phyloP scores from a whole-genome alignment of 331 rosid genomes.

The Quercus tomentella region DNA sequence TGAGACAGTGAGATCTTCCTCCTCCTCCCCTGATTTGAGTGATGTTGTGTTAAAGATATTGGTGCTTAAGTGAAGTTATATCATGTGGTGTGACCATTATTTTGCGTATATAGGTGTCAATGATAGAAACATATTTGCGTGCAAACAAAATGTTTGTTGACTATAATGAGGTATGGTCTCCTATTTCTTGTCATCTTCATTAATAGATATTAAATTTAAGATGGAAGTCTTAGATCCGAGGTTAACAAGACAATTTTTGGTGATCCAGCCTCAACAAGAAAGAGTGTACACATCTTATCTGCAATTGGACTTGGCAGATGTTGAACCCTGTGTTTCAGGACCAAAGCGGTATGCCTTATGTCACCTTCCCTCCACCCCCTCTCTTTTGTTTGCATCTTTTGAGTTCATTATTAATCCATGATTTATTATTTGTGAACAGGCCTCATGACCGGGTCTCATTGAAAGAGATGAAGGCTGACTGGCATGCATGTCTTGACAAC shows the following conservation, averaged over 20 bases:
- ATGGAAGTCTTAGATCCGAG: not conserved
- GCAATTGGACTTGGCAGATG: slow-evolving; percentile 12
- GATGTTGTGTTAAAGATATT: not conserved
- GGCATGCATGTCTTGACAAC: slow-evolving; percentile 10
- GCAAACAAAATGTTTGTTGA: slow-evolving; percentile 7
- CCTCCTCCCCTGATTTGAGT: not conserved
- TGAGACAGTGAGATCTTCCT: not conserved
- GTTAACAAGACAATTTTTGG: not conserved
- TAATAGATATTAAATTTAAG: not conserved
- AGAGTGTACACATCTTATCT: slow-evolving; percentile 17
- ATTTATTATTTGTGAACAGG: not conserved
- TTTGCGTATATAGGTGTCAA: not conserved
- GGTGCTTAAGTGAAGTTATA: not conserved
- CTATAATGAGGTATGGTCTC: slow-evolving; percentile 6
- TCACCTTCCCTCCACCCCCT: not conserved
- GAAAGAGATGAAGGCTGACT: slow-evolving; percentile 9
- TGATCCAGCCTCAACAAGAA: slow-evolving; percentile 15
- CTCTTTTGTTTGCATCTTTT: not conserved
- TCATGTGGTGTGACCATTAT: not conserved
- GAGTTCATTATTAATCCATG: not conserved
- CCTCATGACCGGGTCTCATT: slow-evolving; percentile 8
- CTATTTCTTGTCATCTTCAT: not conserved
- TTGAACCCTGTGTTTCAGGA: slow-evolving; percentile 11
- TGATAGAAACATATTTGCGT: slow-evolving; percentile 3
- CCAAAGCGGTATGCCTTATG: not conserved